These are phyloP conservation scores for Thelephora terrestris DNA, from an alignment of 1,284 basidiomycete genomes.

Conservation along the genomic window DNA sequence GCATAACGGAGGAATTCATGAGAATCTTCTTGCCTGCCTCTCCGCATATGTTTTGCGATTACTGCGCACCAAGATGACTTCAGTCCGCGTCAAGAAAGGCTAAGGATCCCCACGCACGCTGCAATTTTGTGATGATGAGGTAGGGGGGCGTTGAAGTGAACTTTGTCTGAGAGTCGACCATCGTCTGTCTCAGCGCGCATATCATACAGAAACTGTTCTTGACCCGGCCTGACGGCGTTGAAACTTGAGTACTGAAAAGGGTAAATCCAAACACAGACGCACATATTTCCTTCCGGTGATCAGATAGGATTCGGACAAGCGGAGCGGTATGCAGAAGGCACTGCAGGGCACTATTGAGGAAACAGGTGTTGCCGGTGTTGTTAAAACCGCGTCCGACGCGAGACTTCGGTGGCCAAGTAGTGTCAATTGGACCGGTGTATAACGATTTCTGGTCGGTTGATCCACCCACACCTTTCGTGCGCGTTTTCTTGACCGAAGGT, in stretches of 20 bases:
- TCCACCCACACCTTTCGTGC: slow-evolving; percentile 8
- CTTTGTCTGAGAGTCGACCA: slow-evolving; percentile 38
- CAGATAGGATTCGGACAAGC: slow-evolving; percentile 59
- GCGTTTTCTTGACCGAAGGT: slow-evolving; percentile 7
- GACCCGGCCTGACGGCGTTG: slow-evolving; percentile 37
- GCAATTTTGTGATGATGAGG: slow-evolving; percentile 54
- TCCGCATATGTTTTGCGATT: slow-evolving; percentile 87
- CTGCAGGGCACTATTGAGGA: slow-evolving; percentile 93
- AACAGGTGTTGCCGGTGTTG: slow-evolving; percentile 97
- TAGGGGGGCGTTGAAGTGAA: slow-evolving; percentile 47
- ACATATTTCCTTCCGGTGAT: slow-evolving; percentile 30
- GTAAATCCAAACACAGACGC: slow-evolving; percentile 12
- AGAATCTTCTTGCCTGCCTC: slow-evolving; percentile 93
- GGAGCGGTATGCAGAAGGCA: slow-evolving; percentile 92
- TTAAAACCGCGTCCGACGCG: slow-evolving; percentile 58
- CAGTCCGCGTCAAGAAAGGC: not conserved
- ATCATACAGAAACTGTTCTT: slow-evolving; percentile 65
- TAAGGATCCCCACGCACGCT: slow-evolving; percentile 37
- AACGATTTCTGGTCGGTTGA: slow-evolving; percentile 20
- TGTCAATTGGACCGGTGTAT: slow-evolving; percentile 42
- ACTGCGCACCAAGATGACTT: slow-evolving; percentile 31
- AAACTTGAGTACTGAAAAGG: not conserved
- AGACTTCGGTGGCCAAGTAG: slow-evolving; percentile 40
- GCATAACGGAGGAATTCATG: slow-evolving; percentile 97
- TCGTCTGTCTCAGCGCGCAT: slow-evolving; percentile 53